These are phyloP conservation scores for Didymella keratinophila DNA, from an alignment of 2,329 filamentous ascomycete species.

Conservation along the genomic window DNA sequence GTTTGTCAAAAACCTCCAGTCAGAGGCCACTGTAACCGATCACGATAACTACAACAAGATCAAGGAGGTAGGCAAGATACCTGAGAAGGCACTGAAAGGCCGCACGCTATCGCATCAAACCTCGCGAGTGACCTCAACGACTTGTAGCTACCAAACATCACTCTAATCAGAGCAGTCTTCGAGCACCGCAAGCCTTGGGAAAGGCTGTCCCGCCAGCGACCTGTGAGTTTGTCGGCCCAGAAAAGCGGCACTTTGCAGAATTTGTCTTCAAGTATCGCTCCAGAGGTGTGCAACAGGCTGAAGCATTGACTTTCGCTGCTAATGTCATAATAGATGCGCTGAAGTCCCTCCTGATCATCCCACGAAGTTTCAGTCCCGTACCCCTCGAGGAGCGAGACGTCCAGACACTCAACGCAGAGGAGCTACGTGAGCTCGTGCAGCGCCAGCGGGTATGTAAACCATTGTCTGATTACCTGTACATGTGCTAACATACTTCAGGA, in stretches of 20 bases:
- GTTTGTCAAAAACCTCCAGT: slow-evolving; percentile 17
- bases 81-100: slow-evolving; percentile 37
- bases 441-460: slow-evolving; percentile 23
- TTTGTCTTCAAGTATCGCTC: slow-evolving; percentile 36
- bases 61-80: slow-evolving; percentile 9
- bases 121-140: slow-evolving; percentile 8
- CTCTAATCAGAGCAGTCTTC: slow-evolving; percentile 1
- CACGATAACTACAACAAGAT: neutral
- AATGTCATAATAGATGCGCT: slow-evolving; percentile 29
- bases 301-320: neutral
- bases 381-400: slow-evolving; percentile 28
- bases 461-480: neutral
- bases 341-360: slow-evolving; percentile 45
- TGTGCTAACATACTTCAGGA: slow-evolving; percentile 1
- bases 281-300: slow-evolving; percentile 10
- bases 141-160: neutral
- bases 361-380: slow-evolving; percentile 36
- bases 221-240: neutral
- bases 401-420: slow-evolving; percentile 22
- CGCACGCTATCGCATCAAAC: slow-evolving; percentile 25
- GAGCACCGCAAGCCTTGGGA: neutral
- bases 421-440: slow-evolving; percentile 29
- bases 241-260: slow-evolving; percentile 19
- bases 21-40: fast-evolving
- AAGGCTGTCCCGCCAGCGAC: neutral